phyloP scores from a whole-genome alignment of 1,139 yeast species.

The Pichia sp. region DNA sequence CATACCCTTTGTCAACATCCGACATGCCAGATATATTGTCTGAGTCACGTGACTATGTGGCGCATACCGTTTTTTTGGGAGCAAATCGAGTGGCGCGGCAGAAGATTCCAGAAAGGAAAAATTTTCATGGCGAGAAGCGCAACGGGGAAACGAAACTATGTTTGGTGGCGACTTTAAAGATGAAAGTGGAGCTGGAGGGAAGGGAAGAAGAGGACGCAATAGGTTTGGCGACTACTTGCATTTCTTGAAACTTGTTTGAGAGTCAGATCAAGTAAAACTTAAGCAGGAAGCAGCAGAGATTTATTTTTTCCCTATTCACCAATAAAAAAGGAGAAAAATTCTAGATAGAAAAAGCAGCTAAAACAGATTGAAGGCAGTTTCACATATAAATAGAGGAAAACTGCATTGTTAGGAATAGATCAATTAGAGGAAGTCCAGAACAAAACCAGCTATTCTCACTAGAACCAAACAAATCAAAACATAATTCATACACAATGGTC shows the following conservation, averaged over 20 bases:
- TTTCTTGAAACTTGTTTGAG: not conserved
- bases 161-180: constrained; percentile 1
- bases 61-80: not conserved
- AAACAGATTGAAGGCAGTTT: constrained; percentile 24
- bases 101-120: constrained; percentile 7
- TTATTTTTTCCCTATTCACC: not conserved
- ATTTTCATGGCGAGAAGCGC: not conserved
- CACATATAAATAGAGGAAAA: not conserved
- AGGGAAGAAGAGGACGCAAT: not conserved
- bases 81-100: constrained; percentile 1
- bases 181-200: constrained; percentile 12
- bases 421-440: not conserved
- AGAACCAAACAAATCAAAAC: not conserved
- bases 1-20: no score
- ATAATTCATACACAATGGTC: constrained; percentile 50
- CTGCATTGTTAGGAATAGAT: not conserved
- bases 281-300: not conserved
- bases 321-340: constrained; percentile 4
- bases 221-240: not conserved
- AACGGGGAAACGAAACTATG: not conserved
- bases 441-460: not conserved
- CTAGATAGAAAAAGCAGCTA: constrained; percentile 34
- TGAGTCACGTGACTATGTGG: not conserved
- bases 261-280: not conserved
- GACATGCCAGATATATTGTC: no score